Evolutionary conservation across 2,329 filamentous ascomycete genomes (phyloP).

Genomic region (Erysiphe pisi): DNA sequence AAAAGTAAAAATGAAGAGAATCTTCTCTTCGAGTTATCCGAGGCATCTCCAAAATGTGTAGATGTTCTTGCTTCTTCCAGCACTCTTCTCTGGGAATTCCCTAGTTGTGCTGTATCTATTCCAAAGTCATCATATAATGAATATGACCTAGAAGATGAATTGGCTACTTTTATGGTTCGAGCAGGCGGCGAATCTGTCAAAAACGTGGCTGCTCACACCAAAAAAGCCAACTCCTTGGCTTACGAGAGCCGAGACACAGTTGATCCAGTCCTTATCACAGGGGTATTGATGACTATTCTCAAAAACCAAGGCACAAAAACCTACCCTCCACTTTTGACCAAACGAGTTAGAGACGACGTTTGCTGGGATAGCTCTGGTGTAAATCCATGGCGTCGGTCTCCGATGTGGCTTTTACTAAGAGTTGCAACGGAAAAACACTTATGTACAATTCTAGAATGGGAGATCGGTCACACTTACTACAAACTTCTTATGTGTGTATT

Average conservation of each 20-base stretch:
- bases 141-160: slow-evolving; percentile 40
- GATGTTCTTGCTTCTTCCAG: slow-evolving; percentile 43
- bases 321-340: slow-evolving; percentile 40
- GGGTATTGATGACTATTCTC: slow-evolving; percentile 51
- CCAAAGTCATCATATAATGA: slow-evolving; percentile 39
- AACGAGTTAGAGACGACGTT: slow-evolving; percentile 53
- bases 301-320: slow-evolving; percentile 43
- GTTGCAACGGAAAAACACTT: slow-evolving; percentile 48
- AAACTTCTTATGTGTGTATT: slow-evolving; percentile 48
- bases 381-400: slow-evolving; percentile 48
- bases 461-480: slow-evolving; percentile 43
- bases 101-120: slow-evolving; percentile 44
- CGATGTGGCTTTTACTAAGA: slow-evolving; percentile 52
- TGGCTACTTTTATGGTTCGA: slow-evolving; percentile 47
- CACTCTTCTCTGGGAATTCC: slow-evolving; percentile 50
- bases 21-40: slow-evolving; percentile 50
- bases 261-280: slow-evolving; percentile 48
- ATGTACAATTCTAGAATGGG: slow-evolving; percentile 37
- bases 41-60: slow-evolving; percentile 46
- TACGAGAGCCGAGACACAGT: slow-evolving; percentile 49
- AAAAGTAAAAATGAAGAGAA: slow-evolving; percentile 32
- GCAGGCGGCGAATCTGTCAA: slow-evolving; percentile 46
- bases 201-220: slow-evolving; percentile 42
- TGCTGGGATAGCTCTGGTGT: slow-evolving; percentile 38
- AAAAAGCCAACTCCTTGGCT: slow-evolving; percentile 44